These are phyloP conservation scores for Toxicodendron radicans DNA, from an alignment of 345 rosid genomes.

Conservation along the genomic window DNA sequence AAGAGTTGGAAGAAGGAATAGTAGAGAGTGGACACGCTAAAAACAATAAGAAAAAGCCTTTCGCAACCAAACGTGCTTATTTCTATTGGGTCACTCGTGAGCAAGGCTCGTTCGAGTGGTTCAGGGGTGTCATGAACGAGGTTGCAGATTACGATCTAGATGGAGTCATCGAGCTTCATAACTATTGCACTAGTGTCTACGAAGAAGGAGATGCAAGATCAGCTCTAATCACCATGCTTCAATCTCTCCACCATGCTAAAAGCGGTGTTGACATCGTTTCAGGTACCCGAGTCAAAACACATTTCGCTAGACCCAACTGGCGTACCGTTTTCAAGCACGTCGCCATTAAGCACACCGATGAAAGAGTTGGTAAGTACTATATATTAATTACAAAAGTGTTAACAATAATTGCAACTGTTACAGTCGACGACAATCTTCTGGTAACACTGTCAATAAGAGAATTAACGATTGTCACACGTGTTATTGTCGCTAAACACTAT, in stretches of 20 bases:
- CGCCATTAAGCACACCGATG: constrained; percentile 51
- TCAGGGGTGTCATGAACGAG: constrained; percentile 69
- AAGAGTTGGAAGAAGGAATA: constrained; percentile 41
- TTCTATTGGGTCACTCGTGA: constrained; percentile 88
- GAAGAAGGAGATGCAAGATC: constrained; percentile 93
- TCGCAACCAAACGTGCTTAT: constrained; percentile 62
- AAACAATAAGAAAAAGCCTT: constrained; percentile 36
- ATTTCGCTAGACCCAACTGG: constrained; percentile 76
- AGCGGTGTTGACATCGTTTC: constrained; percentile 69
- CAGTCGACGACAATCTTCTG: too few relatives aligned
- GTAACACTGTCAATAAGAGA: too few relatives aligned
- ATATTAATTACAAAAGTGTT: too few relatives aligned
- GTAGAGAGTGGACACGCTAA: constrained; percentile 20
- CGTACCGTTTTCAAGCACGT: constrained; percentile 67
- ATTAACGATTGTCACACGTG: too few relatives aligned
- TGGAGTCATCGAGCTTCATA: constrained; percentile 63
- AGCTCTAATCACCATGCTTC: constrained; percentile 74
- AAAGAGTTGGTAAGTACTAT: constrained; percentile 61
- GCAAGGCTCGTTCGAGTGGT: constrained; percentile 86
- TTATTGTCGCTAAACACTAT: too few relatives aligned
- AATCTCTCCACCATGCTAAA: constrained; percentile 71
- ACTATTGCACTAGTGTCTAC: constrained; percentile 70
- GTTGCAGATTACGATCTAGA: constrained; percentile 67
- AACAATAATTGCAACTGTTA: too few relatives aligned
- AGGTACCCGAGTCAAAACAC: constrained; percentile 61